Percentiles rank a stretch among this genome's conserved stretches.
phyloP scores from a whole-genome alignment of 805 yeast species.

The Metschnikowia rubicola region DNA sequence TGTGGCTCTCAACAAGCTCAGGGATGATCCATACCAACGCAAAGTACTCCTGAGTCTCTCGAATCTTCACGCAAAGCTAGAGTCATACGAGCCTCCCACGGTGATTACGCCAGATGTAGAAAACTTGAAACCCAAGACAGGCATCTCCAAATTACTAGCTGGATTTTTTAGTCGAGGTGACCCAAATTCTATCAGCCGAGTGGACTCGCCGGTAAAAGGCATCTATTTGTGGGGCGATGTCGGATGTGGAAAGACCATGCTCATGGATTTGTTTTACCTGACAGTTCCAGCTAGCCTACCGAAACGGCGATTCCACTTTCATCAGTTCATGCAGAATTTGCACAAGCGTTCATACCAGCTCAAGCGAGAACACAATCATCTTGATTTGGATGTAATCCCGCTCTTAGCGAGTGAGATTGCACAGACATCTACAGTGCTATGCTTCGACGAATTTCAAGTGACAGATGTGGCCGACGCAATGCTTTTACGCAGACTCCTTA shows the following conservation, averaged over 20 bases:
- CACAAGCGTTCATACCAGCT: conserved; percentile 85
- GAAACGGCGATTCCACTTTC: conserved; percentile 85
- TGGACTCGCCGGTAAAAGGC: conserved; percentile 49
- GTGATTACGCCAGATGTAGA: conserved; percentile 51
- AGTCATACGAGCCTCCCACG: conserved; percentile 58
- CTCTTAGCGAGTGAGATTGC: conserved; percentile 81
- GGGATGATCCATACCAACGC: conserved; percentile 80
- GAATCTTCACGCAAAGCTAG: conserved; percentile 52
- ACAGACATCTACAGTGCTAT: conserved; percentile 67
- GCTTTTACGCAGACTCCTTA: conserved; percentile 76
- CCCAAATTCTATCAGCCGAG: neutral
- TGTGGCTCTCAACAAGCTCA: conserved; percentile 48
- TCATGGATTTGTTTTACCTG: conserved; percentile 90
- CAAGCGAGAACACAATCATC: conserved; percentile 49
- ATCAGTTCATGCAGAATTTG: conserved; percentile 92
- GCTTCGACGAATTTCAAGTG: conserved; percentile 97
- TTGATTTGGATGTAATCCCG: conserved; percentile 79
- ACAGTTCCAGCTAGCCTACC: conserved; percentile 78
- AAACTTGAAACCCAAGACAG: conserved; percentile 48
- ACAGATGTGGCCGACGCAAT: conserved; percentile 99
- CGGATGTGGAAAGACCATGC: conserved; percentile 98
- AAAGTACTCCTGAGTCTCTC: conserved; percentile 63
- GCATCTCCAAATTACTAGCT: conserved; percentile 36
- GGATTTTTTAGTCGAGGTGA: conserved; percentile 5
- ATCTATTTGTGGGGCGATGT: conserved; percentile 95